Percentiles rank a stretch among this genome's conserved stretches.
Evolutionary conservation across 768 basidiomycete genomes (phyloP).

Genomic region (Guyanaporus albipodus): DNA sequence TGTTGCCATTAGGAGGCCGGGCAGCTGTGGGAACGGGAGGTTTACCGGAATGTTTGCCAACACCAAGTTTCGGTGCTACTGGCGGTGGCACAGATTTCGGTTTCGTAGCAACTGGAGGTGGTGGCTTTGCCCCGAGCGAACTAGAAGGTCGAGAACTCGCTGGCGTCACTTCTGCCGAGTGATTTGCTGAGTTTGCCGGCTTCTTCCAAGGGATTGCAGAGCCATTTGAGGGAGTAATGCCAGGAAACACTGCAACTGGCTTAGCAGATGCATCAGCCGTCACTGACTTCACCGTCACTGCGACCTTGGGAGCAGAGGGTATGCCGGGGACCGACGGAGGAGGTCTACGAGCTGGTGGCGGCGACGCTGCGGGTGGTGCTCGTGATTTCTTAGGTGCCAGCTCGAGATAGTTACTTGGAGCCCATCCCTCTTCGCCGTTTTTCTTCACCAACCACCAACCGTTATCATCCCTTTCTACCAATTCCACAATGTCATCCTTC

Average conservation of each 20-base stretch:
- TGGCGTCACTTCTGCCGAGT: conserved; percentile 37
- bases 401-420: conserved; percentile 91
- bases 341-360: conserved; percentile 51
- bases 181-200: conserved; percentile 32
- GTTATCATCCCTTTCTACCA: conserved; percentile 88
- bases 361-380: conserved; percentile 63
- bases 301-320: conserved; percentile 30
- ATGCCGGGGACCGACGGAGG: conserved; percentile 43
- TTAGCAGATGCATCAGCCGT: conserved; percentile 63
- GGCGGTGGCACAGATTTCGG: conserved; percentile 62
- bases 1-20: conserved; percentile 39
- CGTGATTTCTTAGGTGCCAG: conserved; percentile 64
- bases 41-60: conserved; percentile 49
- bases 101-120: conserved; percentile 61
- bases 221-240: conserved; percentile 65
- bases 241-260: conserved; percentile 79
- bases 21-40: conserved; percentile 61
- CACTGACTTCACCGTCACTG: conserved; percentile 40
- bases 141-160: conserved; percentile 50
- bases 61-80: conserved; percentile 49
- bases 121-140: conserved; percentile 45
- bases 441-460: conserved; percentile 99
- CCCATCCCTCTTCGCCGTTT: conserved; percentile 83
- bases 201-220: conserved; percentile 75
- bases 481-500: conserved; percentile 90